Evolutionary conservation across 2,329 filamentous ascomycete species (phyloP).

Genomic region (Xenosphaeropsis pyriputrescens): DNA sequence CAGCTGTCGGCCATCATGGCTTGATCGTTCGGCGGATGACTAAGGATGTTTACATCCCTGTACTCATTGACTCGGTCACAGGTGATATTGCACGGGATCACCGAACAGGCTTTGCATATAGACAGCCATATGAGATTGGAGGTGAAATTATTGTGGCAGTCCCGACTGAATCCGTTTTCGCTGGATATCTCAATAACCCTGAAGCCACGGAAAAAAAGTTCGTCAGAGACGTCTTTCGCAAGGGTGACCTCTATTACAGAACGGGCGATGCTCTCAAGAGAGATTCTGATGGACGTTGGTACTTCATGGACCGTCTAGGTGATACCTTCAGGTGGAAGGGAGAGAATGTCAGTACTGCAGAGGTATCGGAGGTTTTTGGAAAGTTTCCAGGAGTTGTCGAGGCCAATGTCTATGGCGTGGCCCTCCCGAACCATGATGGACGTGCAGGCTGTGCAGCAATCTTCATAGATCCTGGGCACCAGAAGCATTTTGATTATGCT

Average conservation of each 20-base stretch:
- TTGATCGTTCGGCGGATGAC: constrained; percentile 36
- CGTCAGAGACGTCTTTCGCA: constrained; percentile 45
- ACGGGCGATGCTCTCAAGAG: constrained; percentile 51
- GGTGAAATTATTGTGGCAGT: constrained; percentile 62
- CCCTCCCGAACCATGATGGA: constrained; percentile 50
- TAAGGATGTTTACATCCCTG: constrained; percentile 45
- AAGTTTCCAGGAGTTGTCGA: constrained; percentile 42
- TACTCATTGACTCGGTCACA: constrained; percentile 52
- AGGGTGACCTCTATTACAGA: constrained; percentile 55
- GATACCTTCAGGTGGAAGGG: constrained; percentile 67
- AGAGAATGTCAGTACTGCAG: constrained; percentile 52
- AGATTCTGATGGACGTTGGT: constrained; percentile 50
- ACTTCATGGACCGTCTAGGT: constrained; percentile 54
- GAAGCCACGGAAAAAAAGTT: constrained; percentile 55
- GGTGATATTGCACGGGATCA: constrained; percentile 52
- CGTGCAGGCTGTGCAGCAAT: constrained; percentile 53
- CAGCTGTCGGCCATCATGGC: constrained; percentile 59
- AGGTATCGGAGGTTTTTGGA: constrained; percentile 51
- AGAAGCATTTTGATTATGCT: constrained; percentile 39
- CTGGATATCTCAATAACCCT: constrained; percentile 55
- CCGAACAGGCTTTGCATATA: constrained; percentile 50
- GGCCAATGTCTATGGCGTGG: constrained; percentile 57
- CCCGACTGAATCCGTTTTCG: constrained; percentile 38
- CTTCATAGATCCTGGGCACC: constrained; percentile 33
- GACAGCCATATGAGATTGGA: constrained; percentile 48